Base-by-base conservation (phyloP, 306 rosid species). In the Crotalaria pallida region DNA sequence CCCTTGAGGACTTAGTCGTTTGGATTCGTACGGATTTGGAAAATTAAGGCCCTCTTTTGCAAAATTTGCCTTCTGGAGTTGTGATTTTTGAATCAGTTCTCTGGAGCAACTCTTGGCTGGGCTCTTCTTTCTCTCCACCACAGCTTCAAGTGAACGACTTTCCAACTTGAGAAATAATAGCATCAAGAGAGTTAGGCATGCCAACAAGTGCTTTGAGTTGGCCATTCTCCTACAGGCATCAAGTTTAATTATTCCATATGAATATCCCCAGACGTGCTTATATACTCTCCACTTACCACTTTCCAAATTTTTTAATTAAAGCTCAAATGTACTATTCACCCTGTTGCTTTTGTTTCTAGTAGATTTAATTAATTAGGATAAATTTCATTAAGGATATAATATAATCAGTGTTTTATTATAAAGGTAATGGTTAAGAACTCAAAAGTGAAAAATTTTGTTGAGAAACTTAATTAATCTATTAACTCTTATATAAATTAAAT, bases 1-100 rank as follows among this genome's bases (percentile, higher is more conserved):
- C 2, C 87, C 87, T 58, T 58, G 78, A 16, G 84, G 87, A 74
- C 84, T 73, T 0, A 17, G 70, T 21, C 84, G 61, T 17, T 83
- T 24, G 49, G 78, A 59, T 8, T 65, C 45, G 11, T 10, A 34
- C 19, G 44, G 16, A 41, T 70, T 72, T 52, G 60, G 24, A 80
- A 43, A 24, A 1, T 15, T 40, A 13, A 5, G 23, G 18, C 1
- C 24, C 16, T 26, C 27, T 64, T 51, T 70, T 1, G 8, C 61
- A 34, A 77, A 73, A 67, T 45, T 70, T 69, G 45, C 69, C 74
- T 57, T 73, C 1, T 76, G 21, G 8, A 41, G 51, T 12, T 68
- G 34, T 36, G 84, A 62, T 56, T 73, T 73, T 64, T 56, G 74
- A 18, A 58, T 51, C 15, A 72, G 38, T 79, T 66, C n/a, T 22